phyloP scores from a whole-genome alignment of 106 monocot genomes.

The Apostasia shenzhenica region DNA sequence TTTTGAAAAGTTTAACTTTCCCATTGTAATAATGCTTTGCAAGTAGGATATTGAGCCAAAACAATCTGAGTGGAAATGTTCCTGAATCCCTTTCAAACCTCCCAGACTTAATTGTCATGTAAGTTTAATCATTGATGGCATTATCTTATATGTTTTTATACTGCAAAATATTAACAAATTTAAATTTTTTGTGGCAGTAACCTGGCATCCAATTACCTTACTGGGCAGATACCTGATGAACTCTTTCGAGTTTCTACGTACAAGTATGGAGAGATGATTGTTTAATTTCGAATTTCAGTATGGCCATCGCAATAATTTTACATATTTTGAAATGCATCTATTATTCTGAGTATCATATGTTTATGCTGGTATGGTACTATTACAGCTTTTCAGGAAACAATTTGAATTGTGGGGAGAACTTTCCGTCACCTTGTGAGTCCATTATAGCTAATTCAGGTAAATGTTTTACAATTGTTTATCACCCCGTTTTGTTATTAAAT shows the following conservation, averaged over 20 bases:
- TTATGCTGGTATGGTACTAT: slow-evolving; percentile 7
- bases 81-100: slow-evolving; percentile 70
- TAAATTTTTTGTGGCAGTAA: slow-evolving; percentile 38
- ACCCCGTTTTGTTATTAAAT: neutral
- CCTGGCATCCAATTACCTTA: slow-evolving; percentile 72
- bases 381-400: slow-evolving; percentile 90
- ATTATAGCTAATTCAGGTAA: slow-evolving; percentile 38
- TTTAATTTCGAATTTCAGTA: neutral
- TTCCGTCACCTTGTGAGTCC: slow-evolving; percentile 43
- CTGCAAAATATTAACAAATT: slow-evolving; percentile 1
- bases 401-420: slow-evolving; percentile 71
- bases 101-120: slow-evolving; percentile 69
- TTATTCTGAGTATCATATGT: neutral
- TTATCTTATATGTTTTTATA: neutral
- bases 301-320: neutral
- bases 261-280: slow-evolving; percentile 44
- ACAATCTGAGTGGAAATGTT: slow-evolving; percentile 81
- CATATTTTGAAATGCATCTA: neutral
- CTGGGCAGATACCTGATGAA: slow-evolving; percentile 65
- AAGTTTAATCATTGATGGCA: slow-evolving; percentile 27
- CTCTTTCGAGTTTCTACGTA: slow-evolving; percentile 76
- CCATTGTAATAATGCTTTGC: neutral
- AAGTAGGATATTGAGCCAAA: slow-evolving; percentile 82
- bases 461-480: neutral
- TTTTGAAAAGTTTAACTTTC: slow-evolving; percentile 4